Evolutionary conservation across 1,284 basidiomycete genomes (phyloP), one percentile per base, ranked within the genome.

Genomic region (Sporisorium exsertum): DNA sequence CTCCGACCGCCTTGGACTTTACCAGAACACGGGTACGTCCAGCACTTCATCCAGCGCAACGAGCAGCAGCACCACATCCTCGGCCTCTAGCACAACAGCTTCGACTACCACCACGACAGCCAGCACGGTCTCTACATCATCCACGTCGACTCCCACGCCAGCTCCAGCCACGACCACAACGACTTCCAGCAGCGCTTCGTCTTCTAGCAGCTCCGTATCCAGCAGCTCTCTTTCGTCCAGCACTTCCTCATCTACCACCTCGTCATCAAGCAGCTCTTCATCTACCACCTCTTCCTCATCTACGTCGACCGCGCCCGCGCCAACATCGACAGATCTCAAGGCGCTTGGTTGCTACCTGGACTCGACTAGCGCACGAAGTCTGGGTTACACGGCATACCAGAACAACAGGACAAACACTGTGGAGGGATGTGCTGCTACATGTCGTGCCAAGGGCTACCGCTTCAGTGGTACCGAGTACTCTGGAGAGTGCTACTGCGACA

Each of bases 401-500:
- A 52, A 40, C 32, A 60, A 61, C 52, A 32, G 13, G 9, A 43
- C 55, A 10, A 72, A 61, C 50, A 82, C 73, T 12, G 54, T 37
- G 12, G 52, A 65, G 45, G 16, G 27, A 8, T 86, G 84, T 63
- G 63, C 77, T 32, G 49, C 50, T 27, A 75, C 60, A 62, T 84
- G 85, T 47, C 52, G 58, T 20, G 51, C 58, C 27, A 67, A 65
- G 10, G 81, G 83, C 13, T 85, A 72, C 75, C 43, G 67, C 4
- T 60, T 77, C 26, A 80, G 74, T 16, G 84, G 82, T 37, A 65
- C 81, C 49, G 81, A 85, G 66, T 79, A 78, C 62, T 58, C 62
- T 45, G 43, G 58, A 16, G 78, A 81, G 42, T 85, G 83, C 59
- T 84, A 78, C 72, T 84, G 82, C 54, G 72, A 61, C 54, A 61